Conservation (phyloP, 768 basidiomycete genomes). For the Leccinum subtestaceum region DNA sequence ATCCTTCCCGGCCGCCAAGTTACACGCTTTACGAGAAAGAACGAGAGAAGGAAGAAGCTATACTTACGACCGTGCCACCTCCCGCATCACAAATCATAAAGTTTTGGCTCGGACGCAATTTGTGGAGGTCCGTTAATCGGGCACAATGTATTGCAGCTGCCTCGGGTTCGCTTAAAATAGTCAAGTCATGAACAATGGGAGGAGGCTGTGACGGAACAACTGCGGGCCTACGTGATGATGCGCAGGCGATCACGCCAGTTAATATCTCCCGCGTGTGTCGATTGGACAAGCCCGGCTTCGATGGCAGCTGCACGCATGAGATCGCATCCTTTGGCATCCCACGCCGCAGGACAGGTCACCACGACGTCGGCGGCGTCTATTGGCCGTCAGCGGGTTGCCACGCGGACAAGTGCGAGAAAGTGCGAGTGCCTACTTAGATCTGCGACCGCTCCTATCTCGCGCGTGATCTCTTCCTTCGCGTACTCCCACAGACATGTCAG, state of each 20-base stretch:
- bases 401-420: background rate
- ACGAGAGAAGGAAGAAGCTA: conserved; percentile 8
- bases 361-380: conserved; percentile 81
- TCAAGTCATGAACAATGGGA: background rate
- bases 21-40: background rate
- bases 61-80: conserved; percentile 68
- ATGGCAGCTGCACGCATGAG: conserved; percentile 87
- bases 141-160: conserved; percentile 92
- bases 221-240: conserved; percentile 65
- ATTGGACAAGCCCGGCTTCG: conserved; percentile 73
- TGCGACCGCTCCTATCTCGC: conserved; percentile 81
- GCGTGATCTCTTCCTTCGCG: conserved; percentile 82
- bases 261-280: conserved; percentile 63
- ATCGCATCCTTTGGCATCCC: conserved; percentile 83
- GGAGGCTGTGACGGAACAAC: conserved; percentile 3
- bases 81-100: conserved; percentile 94
- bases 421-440: conserved; percentile 62
- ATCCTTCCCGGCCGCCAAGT: conserved; percentile 26
- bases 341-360: conserved; percentile 86
- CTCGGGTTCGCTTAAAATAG: conserved; percentile 55
- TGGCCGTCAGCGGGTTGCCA: background rate
- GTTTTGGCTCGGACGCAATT: conserved; percentile 74
- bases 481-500: conserved; percentile 83
- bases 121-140: conserved; percentile 75
- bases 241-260: conserved; percentile 78